phyloP scores from a whole-genome alignment of 176 grass and related monocot species.

The Avena eriantha region DNA sequence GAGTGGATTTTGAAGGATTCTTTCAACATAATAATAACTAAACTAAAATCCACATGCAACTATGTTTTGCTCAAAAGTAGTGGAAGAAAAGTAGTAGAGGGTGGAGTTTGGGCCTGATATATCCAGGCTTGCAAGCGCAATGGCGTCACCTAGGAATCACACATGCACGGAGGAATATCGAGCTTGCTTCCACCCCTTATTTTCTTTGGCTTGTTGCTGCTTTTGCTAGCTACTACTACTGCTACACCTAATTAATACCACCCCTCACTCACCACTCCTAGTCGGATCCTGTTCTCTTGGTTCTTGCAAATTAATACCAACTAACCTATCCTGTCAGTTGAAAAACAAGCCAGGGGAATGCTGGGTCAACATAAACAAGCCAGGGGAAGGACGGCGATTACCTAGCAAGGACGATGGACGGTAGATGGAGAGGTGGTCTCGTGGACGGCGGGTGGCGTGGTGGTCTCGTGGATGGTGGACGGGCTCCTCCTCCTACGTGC shows the following conservation, averaged over 20 bases:
- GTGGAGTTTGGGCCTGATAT: constrained; percentile 8
- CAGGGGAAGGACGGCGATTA: too few species aligned
- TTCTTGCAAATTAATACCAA: too few species aligned
- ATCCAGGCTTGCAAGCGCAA: constrained; percentile 55
- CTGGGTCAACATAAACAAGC: too few species aligned
- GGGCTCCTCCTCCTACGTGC: too few species aligned
- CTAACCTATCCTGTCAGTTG: too few species aligned
- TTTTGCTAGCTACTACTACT: too few species aligned
- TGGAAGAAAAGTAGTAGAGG: constrained; percentile 7
- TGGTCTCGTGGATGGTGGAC: too few species aligned
- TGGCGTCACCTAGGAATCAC: constrained; percentile 49
- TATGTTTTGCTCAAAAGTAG: not conserved
- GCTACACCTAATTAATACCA: constrained; percentile 1
- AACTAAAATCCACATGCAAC: not conserved
- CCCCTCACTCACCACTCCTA: constrained; percentile 50
- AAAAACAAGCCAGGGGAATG: too few species aligned
- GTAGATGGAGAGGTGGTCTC: too few species aligned
- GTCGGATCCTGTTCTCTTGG: constrained; percentile 43
- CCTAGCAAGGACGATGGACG: too few species aligned
- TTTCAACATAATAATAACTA: not conserved
- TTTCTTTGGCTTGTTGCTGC: constrained; percentile 32
- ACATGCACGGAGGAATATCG: constrained; percentile 45
- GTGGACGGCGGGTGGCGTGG: too few species aligned
- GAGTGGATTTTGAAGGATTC: not conserved
- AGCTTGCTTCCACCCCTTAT: constrained; percentile 39